Base-by-base conservation (phyloP, 176 grass and related monocot genomes). In the Zoysia japonica region DNA sequence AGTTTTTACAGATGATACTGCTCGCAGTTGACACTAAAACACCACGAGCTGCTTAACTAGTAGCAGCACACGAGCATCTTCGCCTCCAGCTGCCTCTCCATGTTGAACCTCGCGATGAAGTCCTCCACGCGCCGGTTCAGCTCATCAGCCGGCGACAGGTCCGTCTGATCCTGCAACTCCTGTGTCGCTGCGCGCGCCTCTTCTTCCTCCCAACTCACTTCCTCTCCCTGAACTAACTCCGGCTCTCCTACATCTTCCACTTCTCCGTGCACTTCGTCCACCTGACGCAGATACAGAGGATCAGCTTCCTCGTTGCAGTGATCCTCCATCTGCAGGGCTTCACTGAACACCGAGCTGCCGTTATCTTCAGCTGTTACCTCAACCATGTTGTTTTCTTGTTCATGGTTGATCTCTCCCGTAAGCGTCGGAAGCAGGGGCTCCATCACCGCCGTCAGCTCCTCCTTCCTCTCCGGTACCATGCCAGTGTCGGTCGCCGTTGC, bases 91-190 rank as follows among this genome's bases (percentile, higher is more conserved):
- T 82, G 87, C 68, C 90, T 90, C 75, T 97, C 88, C 90, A 91
- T 85, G 84, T 97, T 97, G 47, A 97, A 73, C 51, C 89, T 91
- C 14, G 90, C 84, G 63, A 97, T 97, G 50, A 97, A 97, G 50
- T 97, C 88, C 71, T 93, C 93, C 13, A 93, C 90, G 76, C 85
- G 82, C 68, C 75, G 84, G 77, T 97, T 93, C 64, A 97, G 61
- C 47, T 91, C 93, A 1, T 97, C 90, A 16, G 68, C 78, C 14
- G 84, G 67, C 0, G 44, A 68, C 6, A 81, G 13, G 48, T 71
- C 65, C 10, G 16, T 44, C 44, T 28, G 28, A 28, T 85, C 82
- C 5, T 81, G 28, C 28, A 28, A 28, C 28, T 28, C 28, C 28
- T 28, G 28, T 28, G 28, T 28, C 28, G 28, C 28, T 28, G 28